Conservation (phyloP, 2,329 filamentous ascomycete species). For the Venturia oleaginea region DNA sequence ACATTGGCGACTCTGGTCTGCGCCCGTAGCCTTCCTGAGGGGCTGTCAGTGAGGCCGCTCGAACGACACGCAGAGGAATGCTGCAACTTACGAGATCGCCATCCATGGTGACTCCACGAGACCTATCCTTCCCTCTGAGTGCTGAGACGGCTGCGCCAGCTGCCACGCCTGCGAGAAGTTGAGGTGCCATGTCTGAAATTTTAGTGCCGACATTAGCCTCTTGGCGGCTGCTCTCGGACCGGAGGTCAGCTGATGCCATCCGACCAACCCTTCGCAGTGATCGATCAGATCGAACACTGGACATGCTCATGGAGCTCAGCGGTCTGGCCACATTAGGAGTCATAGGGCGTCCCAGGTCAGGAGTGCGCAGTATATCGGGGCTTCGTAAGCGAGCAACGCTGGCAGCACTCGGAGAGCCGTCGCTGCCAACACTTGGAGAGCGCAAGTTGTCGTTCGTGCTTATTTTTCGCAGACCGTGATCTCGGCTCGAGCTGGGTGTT, state of each 20-base stretch:
- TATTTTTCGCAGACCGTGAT: constrained; percentile 10
- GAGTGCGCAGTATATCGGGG: constrained; percentile 34
- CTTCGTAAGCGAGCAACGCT: constrained; percentile 33
- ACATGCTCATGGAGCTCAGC: constrained; percentile 41
- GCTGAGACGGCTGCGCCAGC: constrained; percentile 46
- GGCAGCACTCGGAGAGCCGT: constrained; percentile 28
- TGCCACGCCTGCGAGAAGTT: constrained; percentile 21
- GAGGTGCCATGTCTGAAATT: constrained; percentile 13
- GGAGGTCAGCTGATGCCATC: constrained; percentile 65
- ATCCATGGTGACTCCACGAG: constrained; percentile 64
- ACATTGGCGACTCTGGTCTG: constrained; percentile 79
- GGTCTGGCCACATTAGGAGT: constrained; percentile 13
- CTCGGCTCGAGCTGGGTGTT: constrained; percentile 25
- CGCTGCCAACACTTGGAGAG: constrained; percentile 35
- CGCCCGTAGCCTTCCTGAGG: constrained; percentile 86
- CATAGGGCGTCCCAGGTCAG: constrained; percentile 44
- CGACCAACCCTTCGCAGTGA: constrained; percentile 61
- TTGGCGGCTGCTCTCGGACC: constrained; percentile 33
- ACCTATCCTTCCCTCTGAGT: constrained; percentile 74
- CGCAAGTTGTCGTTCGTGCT: constrained; percentile 23
- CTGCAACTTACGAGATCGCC: constrained; percentile 77
- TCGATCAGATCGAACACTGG: constrained; percentile 50
- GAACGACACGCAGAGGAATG: constrained; percentile 2
- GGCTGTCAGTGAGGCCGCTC: constrained; percentile 19
- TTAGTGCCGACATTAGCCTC: constrained; percentile 23